Percentiles rank a stretch among this genome's conserved stretches.
These are phyloP conservation scores for Trametes maxima DNA, from an alignment of 768 basidiomycete species.

Conservation along the genomic window DNA sequence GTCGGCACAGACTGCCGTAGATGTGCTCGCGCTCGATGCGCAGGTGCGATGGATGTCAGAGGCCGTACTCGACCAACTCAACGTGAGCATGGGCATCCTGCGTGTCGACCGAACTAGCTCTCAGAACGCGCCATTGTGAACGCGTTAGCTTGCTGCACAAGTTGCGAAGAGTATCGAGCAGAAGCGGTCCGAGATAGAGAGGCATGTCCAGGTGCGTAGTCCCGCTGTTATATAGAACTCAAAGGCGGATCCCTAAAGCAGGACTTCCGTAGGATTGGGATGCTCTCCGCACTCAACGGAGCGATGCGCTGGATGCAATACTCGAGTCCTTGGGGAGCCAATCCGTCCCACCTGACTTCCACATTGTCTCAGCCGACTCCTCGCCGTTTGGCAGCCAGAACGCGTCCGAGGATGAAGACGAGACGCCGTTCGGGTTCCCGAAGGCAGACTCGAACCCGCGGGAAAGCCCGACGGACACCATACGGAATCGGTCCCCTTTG, in stretches of 20 bases:
- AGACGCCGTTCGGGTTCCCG: constrained; percentile 21
- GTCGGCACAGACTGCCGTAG: constrained; percentile 67
- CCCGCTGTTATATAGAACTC: not conserved
- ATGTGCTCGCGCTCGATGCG: constrained; percentile 77
- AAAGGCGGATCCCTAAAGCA: not conserved
- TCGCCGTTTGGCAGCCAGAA: constrained; percentile 83
- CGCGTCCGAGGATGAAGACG: constrained; percentile 45
- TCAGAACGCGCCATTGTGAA: not conserved
- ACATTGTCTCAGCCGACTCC: constrained; percentile 58
- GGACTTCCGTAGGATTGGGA: constrained; percentile 70
- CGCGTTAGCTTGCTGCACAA: constrained; percentile 61
- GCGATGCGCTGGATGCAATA: constrained; percentile 63
- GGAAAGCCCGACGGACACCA: constrained; percentile 47
- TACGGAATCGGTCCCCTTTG: constrained; percentile 31
- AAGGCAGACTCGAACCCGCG: constrained; percentile 19
- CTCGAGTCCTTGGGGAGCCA: constrained; percentile 75
- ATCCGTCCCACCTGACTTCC: constrained; percentile 76
- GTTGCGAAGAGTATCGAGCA: constrained; percentile 77
- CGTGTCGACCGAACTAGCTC: not conserved
- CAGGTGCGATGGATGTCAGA: constrained; percentile 78
- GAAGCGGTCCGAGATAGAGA: constrained; percentile 61
- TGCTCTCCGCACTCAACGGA: constrained; percentile 55
- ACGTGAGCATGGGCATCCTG: constrained; percentile 45
- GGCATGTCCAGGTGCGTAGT: constrained; percentile 58
- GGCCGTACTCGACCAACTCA: constrained; percentile 75